Base-by-base conservation (phyloP, 176 grass and related monocot genomes). In the Lolium multiflorum region DNA sequence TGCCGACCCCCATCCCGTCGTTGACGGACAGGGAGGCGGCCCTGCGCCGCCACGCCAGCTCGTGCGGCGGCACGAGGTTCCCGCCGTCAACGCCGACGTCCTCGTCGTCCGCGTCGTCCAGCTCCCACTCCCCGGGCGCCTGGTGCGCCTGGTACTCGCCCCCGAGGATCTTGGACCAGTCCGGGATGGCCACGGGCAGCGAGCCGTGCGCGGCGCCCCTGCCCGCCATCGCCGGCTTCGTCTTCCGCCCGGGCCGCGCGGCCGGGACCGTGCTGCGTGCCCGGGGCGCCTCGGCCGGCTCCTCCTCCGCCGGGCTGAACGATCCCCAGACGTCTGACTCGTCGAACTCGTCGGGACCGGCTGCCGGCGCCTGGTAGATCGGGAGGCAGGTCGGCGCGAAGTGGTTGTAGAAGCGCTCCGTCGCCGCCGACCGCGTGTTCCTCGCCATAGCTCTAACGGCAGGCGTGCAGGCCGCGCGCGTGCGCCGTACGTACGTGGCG, bases 151-250 rank as follows among this genome's bases (percentile, higher is more conserved):
- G n/a, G 84, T 94, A 85, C 81, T 82, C 90, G 9, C 58, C 82
- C 51, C 91, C 84, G 2, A 98, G 83, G 72, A 98, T 95, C 91
- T 98, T 98, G 1, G 96, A 92, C 96, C 96, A 98, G 88, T 98
- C 93, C 43, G 96, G 96, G 67, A 98, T 92, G 20, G 89, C 90
- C 73, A 98, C 88, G 49, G 96, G 96, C 71, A 95, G 63, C 3
- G 93, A 98, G 18, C 90, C 82, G 48, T 87, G 63, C 38, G 89
- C 67, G 0, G 87, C 44, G 14, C 38, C n/a, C 22, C 79, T 66
- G 14, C 51, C 41, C 18, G 14, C 18, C 26, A 49, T 35, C 31
- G 31, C 49, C 21, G 65, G 26, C 74, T 81, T 86, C 38, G 22
- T 0, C 47, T 80, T 89, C 38, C 73, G 77, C 41, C 41, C 37